Evolutionary conservation across 305 asterid species (phyloP).

Genomic region (Ilex paraguariensis): DNA sequence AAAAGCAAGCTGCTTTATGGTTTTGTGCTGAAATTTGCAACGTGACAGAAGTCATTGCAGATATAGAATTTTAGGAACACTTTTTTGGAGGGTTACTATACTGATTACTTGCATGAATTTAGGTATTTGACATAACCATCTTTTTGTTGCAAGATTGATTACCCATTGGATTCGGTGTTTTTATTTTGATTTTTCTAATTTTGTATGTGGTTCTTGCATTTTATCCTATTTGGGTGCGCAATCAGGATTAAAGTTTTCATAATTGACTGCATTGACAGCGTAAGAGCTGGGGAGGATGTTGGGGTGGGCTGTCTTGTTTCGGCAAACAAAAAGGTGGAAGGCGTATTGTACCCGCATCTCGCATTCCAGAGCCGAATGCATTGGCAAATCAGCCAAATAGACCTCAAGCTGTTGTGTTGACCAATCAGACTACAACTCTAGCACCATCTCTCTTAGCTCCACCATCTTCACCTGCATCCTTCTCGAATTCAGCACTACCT

Average conservation of each 20-base stretch:
- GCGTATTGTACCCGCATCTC: constrained; percentile 90
- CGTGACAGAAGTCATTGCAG: too few species aligned
- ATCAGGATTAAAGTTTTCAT: constrained; percentile 4
- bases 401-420: constrained; percentile 59
- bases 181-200: neutral
- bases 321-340: constrained; percentile 87
- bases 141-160: neutral
- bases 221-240: neutral
- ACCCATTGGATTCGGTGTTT: neutral
- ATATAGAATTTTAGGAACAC: too few species aligned
- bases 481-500: constrained; percentile 78
- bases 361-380: constrained; percentile 61
- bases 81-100: too few species aligned
- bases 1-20: too few species aligned
- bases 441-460: constrained; percentile 75
- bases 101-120: too few species aligned
- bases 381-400: constrained; percentile 61
- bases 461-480: constrained; percentile 97
- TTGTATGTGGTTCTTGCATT: neutral
- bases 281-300: constrained; percentile 87
- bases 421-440: constrained; percentile 60
- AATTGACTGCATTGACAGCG: constrained; percentile 46
- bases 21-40: too few species aligned
- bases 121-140: neutral
- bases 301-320: constrained; percentile 82